Evolutionary conservation across 1,284 basidiomycete genomes (phyloP), one percentile per base, ranked within the genome.

Genomic region (Puccinia hordei): DNA sequence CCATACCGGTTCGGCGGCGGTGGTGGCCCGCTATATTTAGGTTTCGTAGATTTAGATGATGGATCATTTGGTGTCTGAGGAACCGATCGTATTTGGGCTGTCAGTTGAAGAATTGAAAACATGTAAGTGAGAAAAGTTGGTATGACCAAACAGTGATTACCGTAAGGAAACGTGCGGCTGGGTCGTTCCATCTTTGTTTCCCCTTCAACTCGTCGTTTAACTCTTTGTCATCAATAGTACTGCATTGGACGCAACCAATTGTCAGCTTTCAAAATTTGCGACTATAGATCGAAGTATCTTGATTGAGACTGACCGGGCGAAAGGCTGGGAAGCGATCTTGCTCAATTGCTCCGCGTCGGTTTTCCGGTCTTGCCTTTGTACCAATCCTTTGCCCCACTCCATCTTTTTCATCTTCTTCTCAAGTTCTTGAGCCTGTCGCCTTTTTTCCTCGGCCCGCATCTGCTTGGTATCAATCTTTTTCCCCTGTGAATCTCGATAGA

Each of bases 381-480:
- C 91, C 46, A 97, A 84, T 33, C 97, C 97, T 86, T 95, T 98
- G 0, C 92, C 93, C 97, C 97, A 99, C 85, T 95, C 92, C 91
- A 95, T 92, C 87, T 94, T 94, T 85, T 91, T 89, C 75, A 91
- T 91, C 84, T 95, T 93, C 85, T 90, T 91, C 86, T 94, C 91
- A 85, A 93, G 90, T 81, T 89, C 87, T 84, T 93, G 92, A 35
- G 92, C 88, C 84, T 94, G 93, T 84, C 89, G 86, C 82, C 90
- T 87, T 68, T 91, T 91, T 51, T 93, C 92, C 83, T 95, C 93
- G 22, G 92, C 94, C 72, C 89, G 89, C 55, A 92, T 92, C 0
- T 91, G 90, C 84, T 92, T 92, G 68, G 93, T 90, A 84, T 99
- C 94, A 77, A 99, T 93, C 86, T 92, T 92, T 83, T 92, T 89